phyloP scores from a whole-genome alignment of 2,329 filamentous ascomycete genomes.

The Tolypocladium endophyticum region DNA sequence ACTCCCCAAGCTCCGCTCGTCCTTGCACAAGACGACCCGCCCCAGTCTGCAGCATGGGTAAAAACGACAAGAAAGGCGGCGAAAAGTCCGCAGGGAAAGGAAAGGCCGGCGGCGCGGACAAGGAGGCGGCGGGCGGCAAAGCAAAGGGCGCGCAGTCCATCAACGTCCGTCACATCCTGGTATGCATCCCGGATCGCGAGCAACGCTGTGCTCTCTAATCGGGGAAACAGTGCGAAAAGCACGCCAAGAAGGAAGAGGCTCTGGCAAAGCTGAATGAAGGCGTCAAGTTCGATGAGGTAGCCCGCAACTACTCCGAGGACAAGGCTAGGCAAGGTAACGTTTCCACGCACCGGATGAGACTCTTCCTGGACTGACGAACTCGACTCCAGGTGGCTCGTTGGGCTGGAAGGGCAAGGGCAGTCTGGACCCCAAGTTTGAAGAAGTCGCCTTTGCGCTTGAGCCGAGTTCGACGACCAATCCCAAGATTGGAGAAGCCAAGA shows the following conservation, averaged over 20 bases:
- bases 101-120: conserved; percentile 18
- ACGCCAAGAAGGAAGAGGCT: conserved; percentile 68
- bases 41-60: conserved; percentile 19
- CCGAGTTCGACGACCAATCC: conserved; percentile 54
- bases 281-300: conserved; percentile 65
- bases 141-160: conserved; percentile 53
- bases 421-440: conserved; percentile 59
- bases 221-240: conserved; percentile 53
- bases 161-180: conserved; percentile 64
- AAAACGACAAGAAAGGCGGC: conserved; percentile 29
- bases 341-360: not conserved
- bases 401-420: conserved; percentile 64
- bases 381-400: conserved; percentile 49
- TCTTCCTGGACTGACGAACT: not conserved
- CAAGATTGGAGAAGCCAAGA: conserved; percentile 61
- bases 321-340: conserved; percentile 54
- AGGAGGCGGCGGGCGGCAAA: conserved; percentile 25
- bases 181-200: conserved; percentile 9
- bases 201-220: not conserved
- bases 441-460: conserved; percentile 59
- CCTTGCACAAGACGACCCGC: not conserved
- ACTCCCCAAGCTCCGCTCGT: not conserved
- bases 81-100: conserved; percentile 23
- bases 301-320: conserved; percentile 63
- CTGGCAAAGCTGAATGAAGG: conserved; percentile 56